phyloP scores from a whole-genome alignment of 2,329 filamentous ascomycete genomes.

The Botrytis hyacinthi region DNA sequence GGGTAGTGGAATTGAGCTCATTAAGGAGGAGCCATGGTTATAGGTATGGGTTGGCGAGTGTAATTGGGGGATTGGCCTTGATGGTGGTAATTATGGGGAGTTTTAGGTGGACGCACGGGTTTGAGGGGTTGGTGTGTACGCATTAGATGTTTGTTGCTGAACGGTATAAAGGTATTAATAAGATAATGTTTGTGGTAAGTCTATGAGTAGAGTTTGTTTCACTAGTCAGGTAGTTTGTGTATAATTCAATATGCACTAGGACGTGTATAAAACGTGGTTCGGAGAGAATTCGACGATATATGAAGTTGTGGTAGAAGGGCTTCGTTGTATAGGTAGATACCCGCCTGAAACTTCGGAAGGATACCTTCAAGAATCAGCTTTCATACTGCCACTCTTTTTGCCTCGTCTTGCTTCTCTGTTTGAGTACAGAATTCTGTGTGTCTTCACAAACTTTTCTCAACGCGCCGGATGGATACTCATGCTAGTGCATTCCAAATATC shows the following conservation, averaged over 20 bases:
- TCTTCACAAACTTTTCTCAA: neutral
- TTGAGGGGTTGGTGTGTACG: constrained; percentile 39
- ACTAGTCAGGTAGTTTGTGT: neutral
- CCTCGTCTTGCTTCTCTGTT: neutral
- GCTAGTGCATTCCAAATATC: neutral
- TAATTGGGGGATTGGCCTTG: constrained; percentile 55
- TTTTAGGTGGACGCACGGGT: constrained; percentile 66
- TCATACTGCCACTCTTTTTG: neutral
- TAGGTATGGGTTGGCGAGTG: constrained; percentile 62
- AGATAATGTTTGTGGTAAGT: neutral
- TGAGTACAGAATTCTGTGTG: neutral
- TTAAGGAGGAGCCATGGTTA: constrained; percentile 60
- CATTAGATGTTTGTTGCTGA: constrained; percentile 26
- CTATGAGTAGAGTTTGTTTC: neutral
- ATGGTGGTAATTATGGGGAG: constrained; percentile 73
- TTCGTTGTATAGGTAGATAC: neutral
- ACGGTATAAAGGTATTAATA: neutral
- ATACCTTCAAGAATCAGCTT: neutral
- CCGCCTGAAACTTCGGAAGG: neutral
- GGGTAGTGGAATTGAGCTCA: constrained; percentile 59
- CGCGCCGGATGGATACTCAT: neutral
- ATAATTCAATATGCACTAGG: neutral
- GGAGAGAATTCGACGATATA: neutral
- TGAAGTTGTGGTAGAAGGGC: neutral
- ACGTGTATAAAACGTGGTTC: neutral